Base-by-base conservation (phyloP, 2,329 filamentous ascomycete genomes). In the Talaromyces sp. region DNA sequence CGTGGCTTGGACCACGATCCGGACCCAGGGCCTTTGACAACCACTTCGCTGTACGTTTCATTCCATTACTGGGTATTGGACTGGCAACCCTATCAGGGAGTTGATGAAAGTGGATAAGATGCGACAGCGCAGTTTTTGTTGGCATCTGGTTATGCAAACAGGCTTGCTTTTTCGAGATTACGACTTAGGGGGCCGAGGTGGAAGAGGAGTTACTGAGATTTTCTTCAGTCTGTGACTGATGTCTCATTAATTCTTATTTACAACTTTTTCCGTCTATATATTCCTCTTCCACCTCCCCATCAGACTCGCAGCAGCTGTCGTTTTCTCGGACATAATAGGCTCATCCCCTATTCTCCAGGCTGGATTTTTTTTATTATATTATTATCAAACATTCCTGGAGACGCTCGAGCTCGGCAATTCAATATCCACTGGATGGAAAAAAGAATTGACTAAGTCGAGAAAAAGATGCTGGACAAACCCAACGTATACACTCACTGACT, bases 331-430 rank as follows among this genome's bases (percentile, higher is more conserved):
- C 53, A 46, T 24, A 49, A 64, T 82, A 81, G 81, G 80, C 61
- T 81, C 81, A 82, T 82, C 80, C 74, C 77, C 81, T 82, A 82
- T 77, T 70, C 75, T 80, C 77, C 75, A 74, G 75, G 79, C 78
- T 79, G 75, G 78, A 70, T 70, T 73, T 67, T 64, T 60, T 27
- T 59, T 59, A 59, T 14, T 52, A 17, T 27, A 27, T 52, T 51
- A 27, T 5, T n/a, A 29, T 29, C 13, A 52, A 53, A 59, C 55
- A 67, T 68, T 65, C 72, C 74, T 72, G 73, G 72, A 71, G 67
- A 68, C 63, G 71, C 73, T 69, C 65, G 68, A 56, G 59, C 62
- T 63, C 64, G 59, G 58, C 63, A 56, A 26, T 41, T 46, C 38
- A 46, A 56, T 66, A 21, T 24, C 69, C 68, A 70, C 71, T 67